phyloP scores from a whole-genome alignment of 2,329 filamentous ascomycete genomes.

The Xylaria sp. region DNA sequence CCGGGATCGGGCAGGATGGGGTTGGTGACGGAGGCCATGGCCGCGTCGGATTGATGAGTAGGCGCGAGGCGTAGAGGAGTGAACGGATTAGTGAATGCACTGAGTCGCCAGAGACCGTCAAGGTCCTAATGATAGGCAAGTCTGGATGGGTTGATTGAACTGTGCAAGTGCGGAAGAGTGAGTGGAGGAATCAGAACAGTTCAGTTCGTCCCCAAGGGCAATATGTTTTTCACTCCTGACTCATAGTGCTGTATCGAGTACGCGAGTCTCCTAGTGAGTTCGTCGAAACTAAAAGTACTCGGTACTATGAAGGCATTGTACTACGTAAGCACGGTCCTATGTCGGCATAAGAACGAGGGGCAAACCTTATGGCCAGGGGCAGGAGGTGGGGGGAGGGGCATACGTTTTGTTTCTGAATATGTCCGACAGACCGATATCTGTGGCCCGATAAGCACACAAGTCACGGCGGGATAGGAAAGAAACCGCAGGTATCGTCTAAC shows the following conservation, averaged over 20 bases:
- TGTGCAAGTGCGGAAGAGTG: background rate
- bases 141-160: background rate
- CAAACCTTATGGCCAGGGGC: too few relatives aligned
- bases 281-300: background rate
- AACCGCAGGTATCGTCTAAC: background rate
- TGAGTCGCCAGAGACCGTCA: background rate
- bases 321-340: too few relatives aligned
- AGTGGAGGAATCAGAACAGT: background rate
- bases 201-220: too few relatives aligned
- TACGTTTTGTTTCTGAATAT: background rate
- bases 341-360: too few relatives aligned
- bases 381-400: background rate
- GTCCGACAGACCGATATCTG: background rate
- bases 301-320: too few relatives aligned
- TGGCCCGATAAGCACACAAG: background rate
- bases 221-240: background rate
- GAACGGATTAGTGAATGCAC: background rate
- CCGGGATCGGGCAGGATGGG: constrained; percentile 60
- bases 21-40: constrained; percentile 18
- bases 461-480: too few relatives aligned
- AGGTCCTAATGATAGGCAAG: background rate
- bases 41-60: background rate
- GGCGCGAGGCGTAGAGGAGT: background rate
- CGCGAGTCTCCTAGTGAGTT: background rate
- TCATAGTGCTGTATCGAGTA: background rate